Conservation (phyloP, 1,139 yeast species). For the Fermentozyma sake region DNA sequence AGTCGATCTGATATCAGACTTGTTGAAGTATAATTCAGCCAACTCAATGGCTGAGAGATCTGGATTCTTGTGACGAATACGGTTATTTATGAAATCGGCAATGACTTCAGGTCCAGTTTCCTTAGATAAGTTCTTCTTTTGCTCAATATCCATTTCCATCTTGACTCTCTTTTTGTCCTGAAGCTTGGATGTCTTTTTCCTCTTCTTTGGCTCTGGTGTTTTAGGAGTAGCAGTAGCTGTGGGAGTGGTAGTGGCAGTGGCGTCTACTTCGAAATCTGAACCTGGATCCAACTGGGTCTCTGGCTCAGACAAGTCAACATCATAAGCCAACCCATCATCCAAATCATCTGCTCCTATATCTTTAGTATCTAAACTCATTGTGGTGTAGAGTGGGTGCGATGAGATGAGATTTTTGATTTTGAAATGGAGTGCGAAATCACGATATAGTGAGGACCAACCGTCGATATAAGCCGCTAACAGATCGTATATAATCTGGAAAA, state of each 20-base stretch:
- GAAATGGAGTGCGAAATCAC: too few relatives aligned
- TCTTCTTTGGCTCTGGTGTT: constrained; percentile 12
- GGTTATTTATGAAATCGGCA: constrained; percentile 54
- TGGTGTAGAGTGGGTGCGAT: constrained; percentile 4
- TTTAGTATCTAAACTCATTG: too few relatives aligned
- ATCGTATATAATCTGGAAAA: too few relatives aligned
- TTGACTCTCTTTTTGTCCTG: constrained; percentile 52
- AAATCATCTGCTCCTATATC: constrained; percentile 49
- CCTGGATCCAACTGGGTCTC: constrained; percentile 4
- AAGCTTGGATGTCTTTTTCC: constrained; percentile 20
- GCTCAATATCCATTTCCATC: constrained; percentile 53
- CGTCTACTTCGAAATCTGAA: constrained; percentile 1
- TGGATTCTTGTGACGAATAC: constrained; percentile 46
- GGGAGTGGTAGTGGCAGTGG: too few relatives aligned
- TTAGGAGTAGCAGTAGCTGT: constrained; percentile 4
- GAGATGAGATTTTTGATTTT: constrained; percentile 10
- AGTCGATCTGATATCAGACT: constrained; percentile 46
- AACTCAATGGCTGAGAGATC: constrained; percentile 63
- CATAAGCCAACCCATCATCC: constrained; percentile 64
- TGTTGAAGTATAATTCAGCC: constrained; percentile 50
- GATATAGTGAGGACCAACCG: too few relatives aligned
- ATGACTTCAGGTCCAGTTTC: constrained; percentile 50
- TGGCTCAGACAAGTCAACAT: constrained; percentile 30
- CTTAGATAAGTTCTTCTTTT: constrained; percentile 45
- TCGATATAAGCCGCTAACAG: too few relatives aligned